These are phyloP conservation scores for Primulina eburnea DNA, from an alignment of 257 asterid genomes.

Conservation along the genomic window DNA sequence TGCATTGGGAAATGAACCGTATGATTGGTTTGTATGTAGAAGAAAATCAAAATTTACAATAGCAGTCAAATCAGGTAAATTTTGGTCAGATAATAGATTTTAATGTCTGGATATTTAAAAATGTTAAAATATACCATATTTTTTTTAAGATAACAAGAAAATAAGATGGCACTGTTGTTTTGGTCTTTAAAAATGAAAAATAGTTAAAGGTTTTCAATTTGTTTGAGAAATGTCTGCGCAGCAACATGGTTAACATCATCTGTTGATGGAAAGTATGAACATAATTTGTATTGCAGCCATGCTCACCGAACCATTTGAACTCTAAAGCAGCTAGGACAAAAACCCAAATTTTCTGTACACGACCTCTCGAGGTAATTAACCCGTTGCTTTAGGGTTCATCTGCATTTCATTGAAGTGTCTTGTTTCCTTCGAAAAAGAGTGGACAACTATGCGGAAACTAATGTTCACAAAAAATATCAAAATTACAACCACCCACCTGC, in stretches of 20 bases:
- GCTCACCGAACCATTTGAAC: conserved; percentile 9
- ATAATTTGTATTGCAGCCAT: conserved; percentile 2
- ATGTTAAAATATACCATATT: too few relatives aligned
- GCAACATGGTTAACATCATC: not conserved
- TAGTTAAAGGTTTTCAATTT: not conserved
- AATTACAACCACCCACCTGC: conserved; percentile 28
- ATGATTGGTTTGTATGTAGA: not conserved
- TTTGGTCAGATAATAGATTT: not conserved
- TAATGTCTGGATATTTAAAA: not conserved
- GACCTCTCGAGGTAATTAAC: not conserved
- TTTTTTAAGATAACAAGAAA: too few relatives aligned
- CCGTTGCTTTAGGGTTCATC: conserved; percentile 19
- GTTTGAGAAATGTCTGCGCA: conserved; percentile 3
- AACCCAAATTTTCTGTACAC: conserved; percentile 12
- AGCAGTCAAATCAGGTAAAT: not conserved
- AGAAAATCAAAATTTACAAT: not conserved
- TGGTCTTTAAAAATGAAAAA: not conserved
- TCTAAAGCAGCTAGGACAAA: conserved; percentile 17
- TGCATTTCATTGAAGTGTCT: conserved; percentile 24
- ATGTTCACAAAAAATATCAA: conserved; percentile 23
- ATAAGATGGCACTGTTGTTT: too few relatives aligned
- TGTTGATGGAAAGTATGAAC: not conserved
- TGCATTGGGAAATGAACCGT: not conserved
- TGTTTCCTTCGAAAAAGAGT: conserved; percentile 1
- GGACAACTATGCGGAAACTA: conserved; percentile 8